Evolutionary conservation across 108 stramenopile genomes (phyloP), one percentile per base, ranked within the genome.

Genomic region (Discostella pseudostelligera): DNA sequence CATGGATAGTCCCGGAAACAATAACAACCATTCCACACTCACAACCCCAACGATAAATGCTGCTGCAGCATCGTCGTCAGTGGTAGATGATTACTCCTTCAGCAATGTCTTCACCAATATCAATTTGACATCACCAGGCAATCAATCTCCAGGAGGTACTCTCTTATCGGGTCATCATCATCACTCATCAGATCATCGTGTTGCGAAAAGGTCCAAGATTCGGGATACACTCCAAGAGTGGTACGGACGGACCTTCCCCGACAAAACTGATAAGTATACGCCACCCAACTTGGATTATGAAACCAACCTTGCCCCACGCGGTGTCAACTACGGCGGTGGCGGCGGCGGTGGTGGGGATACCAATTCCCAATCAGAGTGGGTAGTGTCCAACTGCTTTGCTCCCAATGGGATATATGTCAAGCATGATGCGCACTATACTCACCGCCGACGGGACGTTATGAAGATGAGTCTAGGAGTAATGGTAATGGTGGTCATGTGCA

Each of bases 11-110:
- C 29, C 39, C 28, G 74, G 74, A 13, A 39, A 76, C 39, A 63
- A 68, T 40, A 61, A 50, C 37, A 26, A 21, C 11, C 0, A 37
- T 42, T 12, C 10, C 24, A 35, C n/a, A n/a, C n/a, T n/a, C n/a
- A 28, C 55, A 0, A 22, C 55, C 0, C 55, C 8, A 1, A 21
- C 57, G 36, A 20, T 20, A 19, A 28, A 26, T 4, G 29, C 32
- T 10, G 32, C 28, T 7, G n/a, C 11, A 1, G 32, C 29, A 1
- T 1, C 9, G 1, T 7, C n/a, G 10, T 12, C 12, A 2, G 60
- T 46, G 16, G 64, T 55, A 28, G 76, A 78, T 50, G 76, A 78
- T 42, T 78, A 67, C 29, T 70, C 69, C 49, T 78, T 78, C 58
- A 78, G 69, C 44, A 53, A 67, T 20, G 50, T 66, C 26, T 24